Conservation (phyloP, 2,329 filamentous ascomycete genomes). For the Fusarium irregulare region DNA sequence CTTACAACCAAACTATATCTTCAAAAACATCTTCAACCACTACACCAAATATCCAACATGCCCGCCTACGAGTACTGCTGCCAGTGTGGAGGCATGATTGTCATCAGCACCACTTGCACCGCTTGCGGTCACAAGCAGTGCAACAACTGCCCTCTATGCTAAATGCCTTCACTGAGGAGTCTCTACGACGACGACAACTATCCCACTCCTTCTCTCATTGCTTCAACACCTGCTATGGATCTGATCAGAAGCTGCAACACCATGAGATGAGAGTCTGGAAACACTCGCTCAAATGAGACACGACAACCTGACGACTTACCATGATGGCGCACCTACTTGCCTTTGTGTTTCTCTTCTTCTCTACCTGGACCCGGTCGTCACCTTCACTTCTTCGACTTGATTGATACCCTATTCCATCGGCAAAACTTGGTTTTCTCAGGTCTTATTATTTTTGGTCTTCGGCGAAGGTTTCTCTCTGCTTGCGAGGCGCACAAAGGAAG, state of each 20-base stretch:
- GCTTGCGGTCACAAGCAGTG: conserved; percentile 64
- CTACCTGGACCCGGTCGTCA: conserved; percentile 9
- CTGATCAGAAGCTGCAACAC: neutral
- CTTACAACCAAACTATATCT: conserved; percentile 7
- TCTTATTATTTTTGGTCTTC: neutral
- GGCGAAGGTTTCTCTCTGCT: neutral
- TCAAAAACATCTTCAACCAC: neutral
- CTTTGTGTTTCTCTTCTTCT: conserved; percentile 1
- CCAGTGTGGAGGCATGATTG: conserved; percentile 66
- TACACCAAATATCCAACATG: conserved; percentile 48
- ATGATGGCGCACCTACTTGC: conserved; percentile 18
- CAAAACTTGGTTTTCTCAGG: conserved; percentile 2
- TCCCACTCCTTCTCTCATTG: neutral
- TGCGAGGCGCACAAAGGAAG: conserved; percentile 25
- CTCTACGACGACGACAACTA: conserved; percentile 10
- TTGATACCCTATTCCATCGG: conserved; percentile 24
- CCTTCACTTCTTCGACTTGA: conserved; percentile 25
- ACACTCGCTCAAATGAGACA: conserved; percentile 18
- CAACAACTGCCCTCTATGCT: conserved; percentile 56
- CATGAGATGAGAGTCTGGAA: conserved; percentile 15
- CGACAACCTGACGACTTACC: conserved; percentile 24
- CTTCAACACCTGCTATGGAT: neutral
- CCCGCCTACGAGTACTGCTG: conserved; percentile 65
- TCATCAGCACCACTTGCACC: conserved; percentile 66
- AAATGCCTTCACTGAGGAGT: conserved; percentile 31